Percentiles rank a stretch among this genome's conserved stretches.
These are phyloP conservation scores for Acer negundo DNA, from an alignment of 345 rosid species.

Conservation along the genomic window DNA sequence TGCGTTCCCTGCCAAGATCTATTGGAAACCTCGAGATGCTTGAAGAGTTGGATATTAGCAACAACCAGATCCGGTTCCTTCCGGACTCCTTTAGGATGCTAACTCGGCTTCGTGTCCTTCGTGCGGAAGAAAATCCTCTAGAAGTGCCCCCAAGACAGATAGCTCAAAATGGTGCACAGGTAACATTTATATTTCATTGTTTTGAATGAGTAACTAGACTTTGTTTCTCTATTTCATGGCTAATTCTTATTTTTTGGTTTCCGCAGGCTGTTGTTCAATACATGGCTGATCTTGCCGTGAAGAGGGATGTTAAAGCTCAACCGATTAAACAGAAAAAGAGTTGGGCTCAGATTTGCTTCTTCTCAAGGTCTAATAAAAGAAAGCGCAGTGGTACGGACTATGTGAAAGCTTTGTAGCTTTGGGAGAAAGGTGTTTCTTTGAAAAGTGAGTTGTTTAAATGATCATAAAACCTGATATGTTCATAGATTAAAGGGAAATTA, in stretches of 20 bases:
- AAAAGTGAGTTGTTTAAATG: slow-evolving; percentile 34
- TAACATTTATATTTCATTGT: slow-evolving; percentile 21
- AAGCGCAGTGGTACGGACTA: slow-evolving; percentile 73
- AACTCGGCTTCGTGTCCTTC: slow-evolving; percentile 61
- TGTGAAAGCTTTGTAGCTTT: slow-evolving; percentile 45
- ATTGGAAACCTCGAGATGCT: slow-evolving; percentile 94
- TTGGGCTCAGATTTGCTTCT: slow-evolving; percentile 93
- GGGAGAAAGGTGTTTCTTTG: slow-evolving; percentile 6
- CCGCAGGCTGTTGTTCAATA: slow-evolving; percentile 83
- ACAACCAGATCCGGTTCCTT: slow-evolving; percentile 89
- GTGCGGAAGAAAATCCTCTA: slow-evolving; percentile 73
- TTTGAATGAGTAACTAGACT: background rate
- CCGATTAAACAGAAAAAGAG: slow-evolving; percentile 81
- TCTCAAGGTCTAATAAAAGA: slow-evolving; percentile 89
- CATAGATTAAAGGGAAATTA: background rate
- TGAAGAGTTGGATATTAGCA: slow-evolving; percentile 92
- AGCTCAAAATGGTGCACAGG: slow-evolving; percentile 92
- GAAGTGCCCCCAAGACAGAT: slow-evolving; percentile 87
- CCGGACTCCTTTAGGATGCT: slow-evolving; percentile 88
- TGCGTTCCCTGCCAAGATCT: slow-evolving; percentile 78
- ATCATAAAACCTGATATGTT: background rate
- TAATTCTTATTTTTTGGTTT: slow-evolving; percentile 26
- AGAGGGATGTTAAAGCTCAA: slow-evolving; percentile 51
- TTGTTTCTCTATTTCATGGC: background rate
- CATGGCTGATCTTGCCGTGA: slow-evolving; percentile 72